Percentiles rank a stretch among this genome's conserved stretches.
These are phyloP conservation scores for Clonostachys solani DNA, from an alignment of 2,329 filamentous ascomycete genomes.

Conservation along the genomic window DNA sequence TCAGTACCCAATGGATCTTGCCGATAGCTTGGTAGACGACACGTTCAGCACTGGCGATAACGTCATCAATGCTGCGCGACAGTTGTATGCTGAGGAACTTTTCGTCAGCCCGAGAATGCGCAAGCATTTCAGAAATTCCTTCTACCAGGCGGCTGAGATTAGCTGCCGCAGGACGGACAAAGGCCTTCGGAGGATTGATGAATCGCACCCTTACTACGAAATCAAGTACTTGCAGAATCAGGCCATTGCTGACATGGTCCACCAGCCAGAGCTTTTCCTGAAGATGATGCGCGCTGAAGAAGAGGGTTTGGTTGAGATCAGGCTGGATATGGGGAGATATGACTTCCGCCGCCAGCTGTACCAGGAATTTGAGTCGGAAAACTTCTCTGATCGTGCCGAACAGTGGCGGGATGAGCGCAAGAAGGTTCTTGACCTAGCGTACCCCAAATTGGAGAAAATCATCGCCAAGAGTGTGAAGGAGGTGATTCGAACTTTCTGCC, in stretches of 20 bases:
- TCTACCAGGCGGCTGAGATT: constrained; percentile 78
- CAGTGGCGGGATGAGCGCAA: constrained; percentile 88
- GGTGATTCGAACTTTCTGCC: constrained; percentile 86
- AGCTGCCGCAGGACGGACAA: constrained; percentile 92
- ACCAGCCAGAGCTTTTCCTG: constrained; percentile 82
- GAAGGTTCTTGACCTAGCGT: constrained; percentile 77
- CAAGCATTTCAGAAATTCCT: constrained; percentile 77
- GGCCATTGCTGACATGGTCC: constrained; percentile 74
- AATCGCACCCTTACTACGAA: constrained; percentile 94
- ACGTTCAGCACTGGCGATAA: constrained; percentile 73
- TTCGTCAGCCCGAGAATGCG: constrained; percentile 85
- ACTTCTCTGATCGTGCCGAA: constrained; percentile 90
- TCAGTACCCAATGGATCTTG: constrained; percentile 78
- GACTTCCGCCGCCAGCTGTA: constrained; percentile 75
- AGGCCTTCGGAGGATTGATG: constrained; percentile 87
- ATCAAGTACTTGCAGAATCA: constrained; percentile 95
- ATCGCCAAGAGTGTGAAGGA: constrained; percentile 94
- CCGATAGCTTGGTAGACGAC: constrained; percentile 69
- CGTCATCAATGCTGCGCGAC: constrained; percentile 74
- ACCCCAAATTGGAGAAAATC: constrained; percentile 75
- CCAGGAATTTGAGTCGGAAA: constrained; percentile 86
- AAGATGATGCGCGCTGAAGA: constrained; percentile 98
- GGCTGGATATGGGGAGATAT: constrained; percentile 70
- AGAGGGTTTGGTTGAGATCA: constrained; percentile 86
- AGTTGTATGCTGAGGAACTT: constrained; percentile 89